Percentiles rank a stretch among this genome's conserved stretches.
Conservation (phyloP, 2,329 filamentous ascomycete species). For the Fonsecaea pedrosoi region DNA sequence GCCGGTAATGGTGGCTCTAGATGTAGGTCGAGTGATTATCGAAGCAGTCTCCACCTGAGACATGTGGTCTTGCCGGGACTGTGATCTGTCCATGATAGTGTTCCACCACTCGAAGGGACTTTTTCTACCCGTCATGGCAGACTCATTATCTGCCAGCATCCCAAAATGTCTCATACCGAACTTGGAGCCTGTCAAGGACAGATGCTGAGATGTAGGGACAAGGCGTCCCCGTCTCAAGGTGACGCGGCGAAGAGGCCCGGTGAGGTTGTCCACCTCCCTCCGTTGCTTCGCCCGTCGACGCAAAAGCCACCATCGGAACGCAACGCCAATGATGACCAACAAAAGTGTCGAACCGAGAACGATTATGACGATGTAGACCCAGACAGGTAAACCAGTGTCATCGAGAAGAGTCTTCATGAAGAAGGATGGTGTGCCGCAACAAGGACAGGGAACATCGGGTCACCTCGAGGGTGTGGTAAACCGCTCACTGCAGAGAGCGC, state of each 20-base stretch:
- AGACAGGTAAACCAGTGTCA: slow-evolving; percentile 37
- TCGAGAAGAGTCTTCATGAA: slow-evolving; percentile 39
- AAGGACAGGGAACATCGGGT: slow-evolving; percentile 28
- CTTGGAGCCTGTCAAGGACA: slow-evolving; percentile 41
- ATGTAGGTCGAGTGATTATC: slow-evolving; percentile 25
- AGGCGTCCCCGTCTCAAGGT: slow-evolving; percentile 39
- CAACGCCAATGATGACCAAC: slow-evolving; percentile 26
- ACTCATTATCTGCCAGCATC: slow-evolving; percentile 35
- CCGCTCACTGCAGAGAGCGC: background rate
- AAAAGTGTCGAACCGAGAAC: slow-evolving; percentile 36
- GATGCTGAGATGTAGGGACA: slow-evolving; percentile 39
- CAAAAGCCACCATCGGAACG: slow-evolving; percentile 29
- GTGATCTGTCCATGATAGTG: slow-evolving; percentile 38
- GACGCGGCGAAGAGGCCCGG: slow-evolving; percentile 37
- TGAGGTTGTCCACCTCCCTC: slow-evolving; percentile 31
- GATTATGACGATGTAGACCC: slow-evolving; percentile 39
- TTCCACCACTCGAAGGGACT: slow-evolving; percentile 42
- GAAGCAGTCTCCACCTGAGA: slow-evolving; percentile 34
- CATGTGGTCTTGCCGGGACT: slow-evolving; percentile 34
- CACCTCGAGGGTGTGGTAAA: background rate
- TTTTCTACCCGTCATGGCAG: slow-evolving; percentile 35
- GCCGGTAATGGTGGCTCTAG: slow-evolving; percentile 24
- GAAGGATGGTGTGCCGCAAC: slow-evolving; percentile 12
- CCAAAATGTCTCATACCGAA: slow-evolving; percentile 40
- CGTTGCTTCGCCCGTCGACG: slow-evolving; percentile 27